Evolutionary conservation across 192 early-diverging fungal genomes (phyloP).

Genomic region (Phlyctochytrium planicorne): DNA sequence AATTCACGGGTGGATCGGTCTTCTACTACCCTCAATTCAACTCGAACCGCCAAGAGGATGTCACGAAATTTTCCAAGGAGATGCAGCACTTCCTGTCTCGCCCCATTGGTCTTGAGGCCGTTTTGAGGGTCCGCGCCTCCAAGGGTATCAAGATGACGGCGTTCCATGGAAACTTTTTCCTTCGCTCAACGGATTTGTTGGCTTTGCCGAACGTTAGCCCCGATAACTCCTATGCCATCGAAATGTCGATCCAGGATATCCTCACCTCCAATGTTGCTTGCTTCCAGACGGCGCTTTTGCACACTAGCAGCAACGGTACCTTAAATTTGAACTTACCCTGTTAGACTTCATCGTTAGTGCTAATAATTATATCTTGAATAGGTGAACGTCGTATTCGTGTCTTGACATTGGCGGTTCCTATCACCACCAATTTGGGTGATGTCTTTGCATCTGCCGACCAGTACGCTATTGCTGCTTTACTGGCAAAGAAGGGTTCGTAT

Average conservation of each 20-base stretch:
- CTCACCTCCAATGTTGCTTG: slow-evolving; percentile 73
- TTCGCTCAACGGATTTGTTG: slow-evolving; percentile 89
- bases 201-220: slow-evolving; percentile 91
- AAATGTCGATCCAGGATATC: slow-evolving; percentile 75
- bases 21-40: slow-evolving; percentile 91
- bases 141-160: slow-evolving; percentile 84
- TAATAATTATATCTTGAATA: slow-evolving; percentile 1
- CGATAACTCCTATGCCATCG: slow-evolving; percentile 86
- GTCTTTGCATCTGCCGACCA: slow-evolving; percentile 83
- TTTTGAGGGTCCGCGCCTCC: slow-evolving; percentile 88
- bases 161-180: slow-evolving; percentile 97
- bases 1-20: slow-evolving; percentile 85
- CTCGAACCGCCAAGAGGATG: slow-evolving; percentile 78
- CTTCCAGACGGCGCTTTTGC: slow-evolving; percentile 93
- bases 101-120: slow-evolving; percentile 84
- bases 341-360: not conserved
- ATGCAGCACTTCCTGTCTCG: slow-evolving; percentile 76
- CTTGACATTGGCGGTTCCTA: slow-evolving; percentile 83
- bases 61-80: slow-evolving; percentile 79
- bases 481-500: slow-evolving; percentile 77
- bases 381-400: slow-evolving; percentile 92
- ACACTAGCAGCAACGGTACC: slow-evolving; percentile 77
- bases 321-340: slow-evolving; percentile 15
- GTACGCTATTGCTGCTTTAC: slow-evolving; percentile 73
- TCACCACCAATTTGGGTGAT: slow-evolving; percentile 76